Evolutionary conservation across 78 protist genomes (phyloP).

Genomic region (Chrysochromulina tobinii): DNA sequence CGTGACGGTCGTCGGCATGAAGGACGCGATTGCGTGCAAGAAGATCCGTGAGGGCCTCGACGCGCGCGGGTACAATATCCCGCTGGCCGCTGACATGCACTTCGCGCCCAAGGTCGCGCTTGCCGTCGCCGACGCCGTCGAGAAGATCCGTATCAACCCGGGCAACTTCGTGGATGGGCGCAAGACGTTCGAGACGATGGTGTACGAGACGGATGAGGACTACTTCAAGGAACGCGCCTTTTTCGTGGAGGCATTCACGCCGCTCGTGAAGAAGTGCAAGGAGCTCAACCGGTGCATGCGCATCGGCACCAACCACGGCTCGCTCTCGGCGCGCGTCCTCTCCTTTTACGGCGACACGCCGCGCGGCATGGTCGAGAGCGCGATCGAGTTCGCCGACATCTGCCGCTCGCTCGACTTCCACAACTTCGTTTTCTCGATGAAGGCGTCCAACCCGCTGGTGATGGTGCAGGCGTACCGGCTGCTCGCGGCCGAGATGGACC

Average conservation of each 20-base stretch:
- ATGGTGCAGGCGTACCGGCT: slow-evolving; percentile 53
- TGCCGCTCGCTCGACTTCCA: slow-evolving; percentile 60
- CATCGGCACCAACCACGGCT: slow-evolving; percentile 58
- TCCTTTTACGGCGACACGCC: slow-evolving; percentile 60
- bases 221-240: slow-evolving; percentile 4
- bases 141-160: slow-evolving; percentile 60
- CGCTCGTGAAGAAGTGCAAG: slow-evolving; percentile 62
- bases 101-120: slow-evolving; percentile 49
- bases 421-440: slow-evolving; percentile 61
- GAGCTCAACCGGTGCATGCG: slow-evolving; percentile 42
- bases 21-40: slow-evolving; percentile 48
- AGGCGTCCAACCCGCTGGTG: slow-evolving; percentile 57
- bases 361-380: slow-evolving; percentile 53
- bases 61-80: slow-evolving; percentile 15
- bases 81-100: slow-evolving; percentile 58
- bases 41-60: slow-evolving; percentile 35
- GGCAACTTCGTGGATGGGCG: slow-evolving; percentile 60
- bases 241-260: slow-evolving; percentile 47
- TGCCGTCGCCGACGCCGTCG: slow-evolving; percentile 50
- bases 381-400: slow-evolving; percentile 57
- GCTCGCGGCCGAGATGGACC: slow-evolving; percentile 55
- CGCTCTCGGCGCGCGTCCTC: slow-evolving; percentile 61
- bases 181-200: slow-evolving; percentile 33
- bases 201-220: slow-evolving; percentile 30
- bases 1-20: slow-evolving; percentile 52